Evolutionary conservation across 2,329 filamentous ascomycete genomes (phyloP).

Genomic region (Bipolaris gigantea): DNA sequence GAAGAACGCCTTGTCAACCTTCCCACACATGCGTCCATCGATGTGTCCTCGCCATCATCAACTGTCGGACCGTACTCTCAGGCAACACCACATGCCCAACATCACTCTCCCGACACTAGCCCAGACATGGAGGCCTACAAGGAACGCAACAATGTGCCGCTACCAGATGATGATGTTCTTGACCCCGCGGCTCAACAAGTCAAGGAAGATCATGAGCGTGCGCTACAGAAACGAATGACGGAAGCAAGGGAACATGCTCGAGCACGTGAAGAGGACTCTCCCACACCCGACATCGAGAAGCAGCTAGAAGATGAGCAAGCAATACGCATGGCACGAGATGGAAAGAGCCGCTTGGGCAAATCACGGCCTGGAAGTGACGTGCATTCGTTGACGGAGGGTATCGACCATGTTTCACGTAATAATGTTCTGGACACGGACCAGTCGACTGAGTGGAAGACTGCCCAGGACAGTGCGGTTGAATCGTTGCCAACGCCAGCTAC

Average conservation of each 20-base stretch:
- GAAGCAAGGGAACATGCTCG: conserved; percentile 45
- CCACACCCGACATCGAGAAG: conserved; percentile 62
- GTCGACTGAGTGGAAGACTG: conserved; percentile 12
- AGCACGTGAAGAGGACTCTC: conserved; percentile 49
- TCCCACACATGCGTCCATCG: conserved; percentile 25
- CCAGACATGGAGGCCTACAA: conserved; percentile 63
- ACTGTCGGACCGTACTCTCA: conserved; percentile 70
- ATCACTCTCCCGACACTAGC: conserved; percentile 73
- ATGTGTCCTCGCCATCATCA: conserved; percentile 61
- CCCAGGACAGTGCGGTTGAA: conserved; percentile 30
- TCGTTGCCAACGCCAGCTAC: conserved; percentile 44
- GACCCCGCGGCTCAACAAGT: conserved; percentile 45
- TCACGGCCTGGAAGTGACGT: conserved; percentile 11
- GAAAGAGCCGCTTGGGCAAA: conserved; percentile 33
- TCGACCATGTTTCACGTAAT: conserved; percentile 22
- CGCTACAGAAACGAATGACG: conserved; percentile 54
- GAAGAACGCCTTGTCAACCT: conserved; percentile 40
- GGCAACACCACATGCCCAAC: conserved; percentile 69
- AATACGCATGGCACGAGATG: conserved; percentile 41
- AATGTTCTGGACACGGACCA: conserved; percentile 8
- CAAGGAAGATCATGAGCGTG: conserved; percentile 59
- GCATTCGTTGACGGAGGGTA: conserved; percentile 29
- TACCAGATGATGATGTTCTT: conserved; percentile 36
- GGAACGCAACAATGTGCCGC: conserved; percentile 34
- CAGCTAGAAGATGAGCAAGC: conserved; percentile 58